These are phyloP conservation scores for Gossypioides kirkii DNA, from an alignment of 345 rosid genomes.

Conservation along the genomic window DNA sequence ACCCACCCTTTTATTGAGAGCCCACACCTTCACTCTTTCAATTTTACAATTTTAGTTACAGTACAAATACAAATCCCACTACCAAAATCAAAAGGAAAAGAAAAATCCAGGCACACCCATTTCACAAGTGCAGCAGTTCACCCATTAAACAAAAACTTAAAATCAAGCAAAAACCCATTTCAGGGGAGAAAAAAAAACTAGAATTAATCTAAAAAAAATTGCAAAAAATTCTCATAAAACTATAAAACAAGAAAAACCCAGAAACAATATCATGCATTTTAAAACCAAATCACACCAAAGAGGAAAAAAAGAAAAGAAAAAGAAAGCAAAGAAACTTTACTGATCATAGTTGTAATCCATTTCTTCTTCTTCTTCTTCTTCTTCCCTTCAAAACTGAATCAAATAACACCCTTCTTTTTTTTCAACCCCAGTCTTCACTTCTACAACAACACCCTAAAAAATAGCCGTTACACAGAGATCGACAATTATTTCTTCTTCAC, in stretches of 20 bases:
- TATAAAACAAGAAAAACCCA: not conserved
- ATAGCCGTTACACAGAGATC: slow-evolving; percentile 18
- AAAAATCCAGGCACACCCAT: not conserved
- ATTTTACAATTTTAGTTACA: slow-evolving; percentile 12
- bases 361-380: not conserved
- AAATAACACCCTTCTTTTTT: not conserved
- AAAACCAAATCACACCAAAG: not conserved
- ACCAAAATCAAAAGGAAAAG: not conserved
- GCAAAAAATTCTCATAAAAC: not conserved
- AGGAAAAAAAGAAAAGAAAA: too few relatives aligned
- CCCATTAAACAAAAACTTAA: not conserved
- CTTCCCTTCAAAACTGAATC: not conserved
- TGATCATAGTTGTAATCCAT: slow-evolving; percentile 10
- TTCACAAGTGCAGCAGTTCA: not conserved
- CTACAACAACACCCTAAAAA: not conserved
- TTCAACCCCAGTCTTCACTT: not conserved
- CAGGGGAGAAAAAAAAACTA: not conserved
- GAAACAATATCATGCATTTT: slow-evolving; percentile 4
- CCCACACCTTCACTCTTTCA: slow-evolving; percentile 9
- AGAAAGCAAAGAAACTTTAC: not conserved
- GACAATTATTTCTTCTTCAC: not conserved
- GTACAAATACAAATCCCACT: slow-evolving; percentile 8
- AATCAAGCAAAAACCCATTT: not conserved
- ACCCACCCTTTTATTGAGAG: slow-evolving; percentile 20
- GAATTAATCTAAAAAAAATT: not conserved